Evolutionary conservation across 768 basidiomycete genomes (phyloP), one percentile per base, ranked within the genome.

Genomic region (Hortiboletus campestris): DNA sequence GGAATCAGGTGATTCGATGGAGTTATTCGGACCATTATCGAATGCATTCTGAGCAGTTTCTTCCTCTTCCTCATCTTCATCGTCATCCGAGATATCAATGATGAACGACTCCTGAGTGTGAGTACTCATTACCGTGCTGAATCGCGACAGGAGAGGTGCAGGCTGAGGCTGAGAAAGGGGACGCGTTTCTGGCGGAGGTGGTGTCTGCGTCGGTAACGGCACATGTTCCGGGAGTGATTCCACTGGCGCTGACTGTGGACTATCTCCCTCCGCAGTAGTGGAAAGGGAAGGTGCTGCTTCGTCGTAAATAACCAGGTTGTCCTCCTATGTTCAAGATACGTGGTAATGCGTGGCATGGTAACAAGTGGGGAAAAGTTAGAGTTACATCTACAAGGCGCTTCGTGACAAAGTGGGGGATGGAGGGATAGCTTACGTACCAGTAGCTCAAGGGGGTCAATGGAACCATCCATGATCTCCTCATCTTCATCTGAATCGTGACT

Each of bases 401-500:
- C 49, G 60, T 72, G 53, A 69, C 56, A 60, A 60, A 46, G 51
- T 56, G 56, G 67, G 58, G 59, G 55, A 62, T 55, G 57, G 60
- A 59, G 25, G 49, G 39, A 44, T 32, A 29, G 12, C 22, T 36
- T 51, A 67, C 70, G 40, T 60, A 71, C 70, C 65, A 62, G 32
- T 44, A 57, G 19, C 11, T 62, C 70, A 20, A 72, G 42, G 12
- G 59, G 20, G 31, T 66, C 54, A 14, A 56, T 29, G 32, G 31
- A 28, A 31, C 49, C 46, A 39, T 63, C 60, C 17, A 47, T 49
- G 7, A 50, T 16, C 0, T 50, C 58, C 16, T 66, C 72, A 31
- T 75, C 74, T 42, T 73, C 75, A 31, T 65, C 70, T 31, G 69
- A 70, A 32, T 74, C 76, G 8, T 75, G 69, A 47, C 61, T 48